phyloP scores from a whole-genome alignment of 2,329 filamentous ascomycete genomes.

The Cladosporium cucumerinum region DNA sequence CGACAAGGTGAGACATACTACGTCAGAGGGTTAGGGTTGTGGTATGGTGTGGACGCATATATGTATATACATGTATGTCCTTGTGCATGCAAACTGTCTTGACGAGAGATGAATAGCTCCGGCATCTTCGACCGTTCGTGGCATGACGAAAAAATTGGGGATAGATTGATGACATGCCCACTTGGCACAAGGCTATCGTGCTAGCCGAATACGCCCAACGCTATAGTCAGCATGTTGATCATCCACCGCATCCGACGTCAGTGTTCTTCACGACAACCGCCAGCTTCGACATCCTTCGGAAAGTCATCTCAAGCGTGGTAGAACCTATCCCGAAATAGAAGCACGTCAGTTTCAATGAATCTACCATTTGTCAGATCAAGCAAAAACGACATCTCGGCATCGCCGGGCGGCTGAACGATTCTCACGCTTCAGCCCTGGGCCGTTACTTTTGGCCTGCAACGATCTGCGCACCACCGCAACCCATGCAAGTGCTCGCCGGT shows the following conservation, averaged over 20 bases:
- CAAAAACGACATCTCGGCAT: slow-evolving; percentile 1
- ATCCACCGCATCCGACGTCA: not conserved
- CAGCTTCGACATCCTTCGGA: not conserved
- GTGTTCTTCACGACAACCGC: not conserved
- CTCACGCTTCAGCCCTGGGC: slow-evolving; percentile 1
- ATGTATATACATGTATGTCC: not conserved
- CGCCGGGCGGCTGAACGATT: slow-evolving; percentile 3
- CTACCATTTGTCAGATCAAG: not conserved
- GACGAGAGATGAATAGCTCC: not conserved
- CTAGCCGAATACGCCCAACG: not conserved
- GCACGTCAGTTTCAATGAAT: not conserved
- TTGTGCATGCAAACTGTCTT: not conserved
- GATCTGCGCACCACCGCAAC: not conserved
- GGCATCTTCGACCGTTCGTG: not conserved
- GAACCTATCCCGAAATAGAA: not conserved
- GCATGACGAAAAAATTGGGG: not conserved
- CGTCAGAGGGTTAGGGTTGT: not conserved
- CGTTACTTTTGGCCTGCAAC: not conserved
- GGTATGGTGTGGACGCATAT: no score
- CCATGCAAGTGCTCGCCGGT: slow-evolving; percentile 3
- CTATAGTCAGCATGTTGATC: not conserved
- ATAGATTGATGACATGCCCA: not conserved
- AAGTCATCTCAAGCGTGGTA: not conserved
- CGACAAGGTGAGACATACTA: not conserved
- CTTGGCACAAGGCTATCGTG: not conserved